phyloP scores from a whole-genome alignment of 2,329 filamentous ascomycete species.

The Alternaria hordeiaustralica region DNA sequence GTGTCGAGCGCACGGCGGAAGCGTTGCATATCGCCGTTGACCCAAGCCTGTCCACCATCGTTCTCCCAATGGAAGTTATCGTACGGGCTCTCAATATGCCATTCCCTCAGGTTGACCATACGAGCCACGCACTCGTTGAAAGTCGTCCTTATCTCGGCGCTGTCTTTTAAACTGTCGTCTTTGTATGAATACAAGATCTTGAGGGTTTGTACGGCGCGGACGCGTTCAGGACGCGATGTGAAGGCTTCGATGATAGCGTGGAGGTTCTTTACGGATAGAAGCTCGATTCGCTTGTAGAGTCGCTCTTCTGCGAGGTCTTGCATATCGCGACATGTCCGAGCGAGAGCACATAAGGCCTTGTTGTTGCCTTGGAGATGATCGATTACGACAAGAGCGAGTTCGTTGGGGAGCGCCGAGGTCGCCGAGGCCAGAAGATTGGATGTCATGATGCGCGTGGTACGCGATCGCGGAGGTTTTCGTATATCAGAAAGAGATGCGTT shows the following conservation, averaged over 20 bases:
- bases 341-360: conserved; percentile 32
- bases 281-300: conserved; percentile 40
- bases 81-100: conserved; percentile 46
- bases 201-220: conserved; percentile 39
- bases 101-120: conserved; percentile 41
- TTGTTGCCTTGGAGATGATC: conserved; percentile 34
- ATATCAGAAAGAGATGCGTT: neutral
- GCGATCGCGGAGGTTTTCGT: neutral
- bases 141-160: conserved; percentile 24
- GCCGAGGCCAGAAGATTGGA: conserved; percentile 22
- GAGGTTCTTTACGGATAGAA: conserved; percentile 35
- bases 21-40: conserved; percentile 41
- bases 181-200: conserved; percentile 41
- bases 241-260: conserved; percentile 37
- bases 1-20: conserved; percentile 36
- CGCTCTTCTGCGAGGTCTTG: conserved; percentile 42
- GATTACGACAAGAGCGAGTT: conserved; percentile 40
- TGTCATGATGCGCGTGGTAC: conserved; percentile 15
- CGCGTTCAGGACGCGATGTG: conserved; percentile 28
- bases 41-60: conserved; percentile 38
- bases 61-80: conserved; percentile 43
- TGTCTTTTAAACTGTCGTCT: conserved; percentile 22
- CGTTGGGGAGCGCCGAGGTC: conserved; percentile 28
- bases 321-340: conserved; percentile 37
- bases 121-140: conserved; percentile 39